phyloP scores from a whole-genome alignment of 2,329 filamentous ascomycete genomes.

The Stagonosporopsis tanaceti region DNA sequence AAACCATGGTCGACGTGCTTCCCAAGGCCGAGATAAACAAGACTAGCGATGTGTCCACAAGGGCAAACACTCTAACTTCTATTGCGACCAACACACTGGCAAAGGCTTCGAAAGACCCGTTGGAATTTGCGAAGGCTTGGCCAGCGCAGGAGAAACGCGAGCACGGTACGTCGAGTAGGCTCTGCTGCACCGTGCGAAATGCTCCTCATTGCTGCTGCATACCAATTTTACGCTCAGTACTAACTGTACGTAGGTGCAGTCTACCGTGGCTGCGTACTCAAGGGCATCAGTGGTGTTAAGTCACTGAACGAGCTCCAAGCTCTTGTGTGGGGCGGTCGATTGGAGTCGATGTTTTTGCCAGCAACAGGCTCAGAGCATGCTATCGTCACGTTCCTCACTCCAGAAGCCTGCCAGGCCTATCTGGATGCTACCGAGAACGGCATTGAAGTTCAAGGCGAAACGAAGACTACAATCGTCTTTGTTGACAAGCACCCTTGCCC shows the following conservation, averaged over 20 bases:
- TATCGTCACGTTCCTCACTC: slow-evolving; percentile 44
- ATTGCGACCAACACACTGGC: not conserved
- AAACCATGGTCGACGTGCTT: slow-evolving; percentile 27
- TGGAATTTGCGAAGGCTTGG: slow-evolving; percentile 33
- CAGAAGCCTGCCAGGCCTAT: slow-evolving; percentile 45
- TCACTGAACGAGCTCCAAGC: slow-evolving; percentile 43
- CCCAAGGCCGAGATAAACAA: slow-evolving; percentile 22
- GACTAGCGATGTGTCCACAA: not conserved
- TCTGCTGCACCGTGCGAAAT: too few relatives aligned
- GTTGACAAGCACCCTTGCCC: slow-evolving; percentile 39
- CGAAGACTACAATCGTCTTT: slow-evolving; percentile 35
- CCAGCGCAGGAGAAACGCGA: slow-evolving; percentile 42
- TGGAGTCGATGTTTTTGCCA: slow-evolving; percentile 43
- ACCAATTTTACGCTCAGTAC: not conserved
- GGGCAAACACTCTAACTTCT: not conserved
- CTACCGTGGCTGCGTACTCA: slow-evolving; percentile 39
- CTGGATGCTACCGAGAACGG: slow-evolving; percentile 47
- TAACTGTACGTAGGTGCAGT: slow-evolving; percentile 30
- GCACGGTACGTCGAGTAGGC: slow-evolving; percentile 28
- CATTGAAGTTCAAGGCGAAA: slow-evolving; percentile 33
- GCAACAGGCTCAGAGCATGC: slow-evolving; percentile 34
- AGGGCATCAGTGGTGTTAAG: slow-evolving; percentile 30
- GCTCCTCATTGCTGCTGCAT: not conserved
- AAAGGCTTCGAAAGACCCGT: slow-evolving; percentile 5
- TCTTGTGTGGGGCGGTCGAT: slow-evolving; percentile 49